phyloP scores from a whole-genome alignment of 139 green algal genomes.

The Spirogloea muscicola region DNA sequence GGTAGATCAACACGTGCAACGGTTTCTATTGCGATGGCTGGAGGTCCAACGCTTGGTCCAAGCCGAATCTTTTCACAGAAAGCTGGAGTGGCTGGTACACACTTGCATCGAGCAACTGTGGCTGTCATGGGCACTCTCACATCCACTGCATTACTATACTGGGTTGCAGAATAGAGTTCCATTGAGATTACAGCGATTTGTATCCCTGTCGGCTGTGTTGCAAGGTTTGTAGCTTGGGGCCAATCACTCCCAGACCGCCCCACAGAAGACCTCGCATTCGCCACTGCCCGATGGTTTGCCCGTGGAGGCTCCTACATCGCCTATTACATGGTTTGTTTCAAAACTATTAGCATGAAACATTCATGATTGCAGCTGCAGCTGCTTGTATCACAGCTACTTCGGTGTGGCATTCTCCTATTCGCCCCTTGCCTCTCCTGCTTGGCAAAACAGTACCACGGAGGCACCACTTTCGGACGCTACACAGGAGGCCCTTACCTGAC shows the following conservation, averaged over 20 bases:
- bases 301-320: not conserved
- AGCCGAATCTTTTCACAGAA: slow-evolving; percentile 15
- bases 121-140: not conserved
- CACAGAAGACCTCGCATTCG: slow-evolving; percentile 2
- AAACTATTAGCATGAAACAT: too few species aligned
- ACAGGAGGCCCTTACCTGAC: too few species aligned
- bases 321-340: slow-evolving; percentile 33
- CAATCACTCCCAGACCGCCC: not conserved
- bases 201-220: not conserved
- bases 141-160: too few species aligned
- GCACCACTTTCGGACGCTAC: too few species aligned
- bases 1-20: slow-evolving; percentile 22
- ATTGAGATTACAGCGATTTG: too few species aligned
- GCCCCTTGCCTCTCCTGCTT: too few species aligned
- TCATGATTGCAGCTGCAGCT: too few species aligned
- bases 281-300: not conserved
- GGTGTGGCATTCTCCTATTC: too few species aligned
- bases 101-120: too few species aligned
- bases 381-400: too few species aligned
- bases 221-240: not conserved
- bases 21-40: slow-evolving; percentile 19
- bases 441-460: too few species aligned
- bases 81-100: slow-evolving; percentile 11
- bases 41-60: not conserved
- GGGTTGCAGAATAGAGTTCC: too few species aligned